Percentiles rank a stretch among this genome's conserved stretches.
These are phyloP conservation scores for Verticillium longisporum DNA, from an alignment of 2,329 filamentous ascomycete species.

Conservation along the genomic window DNA sequence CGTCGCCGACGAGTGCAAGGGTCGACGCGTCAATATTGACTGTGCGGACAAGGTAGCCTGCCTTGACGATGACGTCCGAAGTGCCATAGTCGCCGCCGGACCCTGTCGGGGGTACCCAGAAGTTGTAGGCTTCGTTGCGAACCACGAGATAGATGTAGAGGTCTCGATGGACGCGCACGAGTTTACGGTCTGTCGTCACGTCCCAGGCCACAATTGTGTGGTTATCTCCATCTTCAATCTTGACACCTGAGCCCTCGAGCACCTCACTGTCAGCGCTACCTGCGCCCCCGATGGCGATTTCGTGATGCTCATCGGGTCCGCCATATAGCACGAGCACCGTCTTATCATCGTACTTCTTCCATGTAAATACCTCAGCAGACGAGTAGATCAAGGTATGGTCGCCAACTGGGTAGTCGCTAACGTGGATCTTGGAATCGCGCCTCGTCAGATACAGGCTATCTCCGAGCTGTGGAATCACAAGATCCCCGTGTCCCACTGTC, in stretches of 20 bases:
- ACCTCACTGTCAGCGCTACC: conserved; percentile 20
- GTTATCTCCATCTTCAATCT: conserved; percentile 6
- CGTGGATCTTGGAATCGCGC: conserved; percentile 61
- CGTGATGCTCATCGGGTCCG: conserved; percentile 54
- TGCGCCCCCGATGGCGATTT: conserved; percentile 42
- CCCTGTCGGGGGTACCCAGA: conserved; percentile 53
- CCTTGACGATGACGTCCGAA: conserved; percentile 52
- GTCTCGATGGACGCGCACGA: conserved; percentile 39
- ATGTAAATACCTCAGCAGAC: conserved; percentile 63
- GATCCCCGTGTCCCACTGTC: conserved; percentile 43
- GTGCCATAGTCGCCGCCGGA: conserved; percentile 22
- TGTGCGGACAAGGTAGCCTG: conserved; percentile 57
- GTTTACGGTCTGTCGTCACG: conserved; percentile 42
- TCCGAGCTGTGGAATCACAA: conserved; percentile 53
- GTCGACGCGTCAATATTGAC: conserved; percentile 47
- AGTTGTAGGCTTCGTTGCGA: conserved; percentile 60
- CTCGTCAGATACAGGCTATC: conserved; percentile 51
- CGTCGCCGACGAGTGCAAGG: conserved; percentile 60
- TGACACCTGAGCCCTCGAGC: conserved; percentile 20
- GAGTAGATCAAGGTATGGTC: conserved; percentile 57
- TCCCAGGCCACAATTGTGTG: conserved; percentile 33
- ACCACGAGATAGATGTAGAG: conserved; percentile 54
- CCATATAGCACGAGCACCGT: conserved; percentile 60
- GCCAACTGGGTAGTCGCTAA: conserved; percentile 60
- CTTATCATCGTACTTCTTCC: conserved; percentile 55